phyloP scores from a whole-genome alignment of 2,329 filamentous ascomycete species.

The Aspergillus terreus region DNA sequence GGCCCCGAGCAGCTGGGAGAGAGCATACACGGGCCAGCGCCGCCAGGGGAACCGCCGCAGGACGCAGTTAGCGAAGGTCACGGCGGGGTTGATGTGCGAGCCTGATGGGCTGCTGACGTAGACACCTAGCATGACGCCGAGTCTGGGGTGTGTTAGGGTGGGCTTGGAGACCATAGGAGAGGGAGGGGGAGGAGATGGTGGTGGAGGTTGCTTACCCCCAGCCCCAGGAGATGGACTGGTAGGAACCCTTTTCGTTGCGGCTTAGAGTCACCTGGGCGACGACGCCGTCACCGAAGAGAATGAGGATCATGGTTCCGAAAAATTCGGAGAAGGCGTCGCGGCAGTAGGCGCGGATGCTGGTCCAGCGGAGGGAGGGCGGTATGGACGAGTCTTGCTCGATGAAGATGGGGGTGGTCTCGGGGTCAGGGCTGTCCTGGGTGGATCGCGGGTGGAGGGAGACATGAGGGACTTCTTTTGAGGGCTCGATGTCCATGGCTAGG shows the following conservation, averaged over 20 bases:
- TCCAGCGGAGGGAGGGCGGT: conserved; percentile 46
- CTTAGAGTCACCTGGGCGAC: conserved; percentile 67
- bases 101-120: conserved; percentile 59
- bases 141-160: conserved; percentile 31
- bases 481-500: neutral
- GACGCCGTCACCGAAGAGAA: conserved; percentile 68
- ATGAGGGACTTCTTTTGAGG: conserved; percentile 4
- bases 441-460: conserved; percentile 13
- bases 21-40: conserved; percentile 64
- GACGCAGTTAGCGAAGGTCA: conserved; percentile 66
- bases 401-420: neutral
- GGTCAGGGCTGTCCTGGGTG: neutral
- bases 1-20: conserved; percentile 64
- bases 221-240: conserved; percentile 52
- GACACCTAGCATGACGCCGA: conserved; percentile 67
- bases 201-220: conserved; percentile 38
- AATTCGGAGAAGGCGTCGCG: conserved; percentile 65
- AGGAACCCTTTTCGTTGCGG: conserved; percentile 40
- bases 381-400: neutral
- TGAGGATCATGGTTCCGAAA: conserved; percentile 63
- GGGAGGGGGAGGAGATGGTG: conserved; percentile 1
- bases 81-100: conserved; percentile 67
- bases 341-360: conserved; percentile 47
- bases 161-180: neutral
- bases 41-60: conserved; percentile 66